These are phyloP conservation scores for Gymnopilus dilepis DNA, from an alignment of 768 basidiomycete genomes.

Conservation along the genomic window DNA sequence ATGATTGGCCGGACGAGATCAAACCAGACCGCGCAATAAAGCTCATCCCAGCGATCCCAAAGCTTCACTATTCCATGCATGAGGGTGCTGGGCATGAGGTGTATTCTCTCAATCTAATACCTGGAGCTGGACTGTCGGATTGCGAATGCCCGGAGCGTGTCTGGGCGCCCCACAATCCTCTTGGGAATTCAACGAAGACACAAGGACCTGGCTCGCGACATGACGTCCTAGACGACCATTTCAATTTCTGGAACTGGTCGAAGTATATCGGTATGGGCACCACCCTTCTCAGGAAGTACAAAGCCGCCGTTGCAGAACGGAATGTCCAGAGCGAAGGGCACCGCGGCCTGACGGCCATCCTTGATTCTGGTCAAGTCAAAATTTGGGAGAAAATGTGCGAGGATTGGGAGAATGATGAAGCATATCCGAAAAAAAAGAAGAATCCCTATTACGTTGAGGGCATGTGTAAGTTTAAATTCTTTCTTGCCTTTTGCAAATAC, in stretches of 20 bases:
- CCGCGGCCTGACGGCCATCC: slow-evolving; percentile 1
- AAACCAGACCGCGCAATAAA: neutral
- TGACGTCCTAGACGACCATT: slow-evolving; percentile 17
- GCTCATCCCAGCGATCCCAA: slow-evolving; percentile 29
- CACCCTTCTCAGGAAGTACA: slow-evolving; percentile 6
- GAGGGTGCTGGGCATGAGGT: too few species aligned
- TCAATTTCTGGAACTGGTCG: slow-evolving; percentile 17
- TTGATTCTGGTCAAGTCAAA: neutral
- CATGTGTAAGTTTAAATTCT: slow-evolving; percentile 5
- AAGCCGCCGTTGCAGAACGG: too few species aligned
- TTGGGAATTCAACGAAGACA: too few species aligned
- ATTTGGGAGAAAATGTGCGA: slow-evolving; percentile 14
- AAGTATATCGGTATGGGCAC: slow-evolving; percentile 13
- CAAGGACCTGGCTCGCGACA: too few species aligned
- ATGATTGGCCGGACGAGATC: neutral
- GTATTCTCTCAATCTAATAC: slow-evolving; percentile 31
- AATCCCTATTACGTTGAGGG: slow-evolving; percentile 16
- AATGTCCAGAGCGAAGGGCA: too few species aligned
- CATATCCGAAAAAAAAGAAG: slow-evolving; percentile 9
- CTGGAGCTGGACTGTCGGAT: slow-evolving; percentile 17
- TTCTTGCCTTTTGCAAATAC: neutral
- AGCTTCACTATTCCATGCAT: slow-evolving; percentile 38
- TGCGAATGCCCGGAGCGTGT: too few species aligned
- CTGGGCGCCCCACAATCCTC: too few species aligned
- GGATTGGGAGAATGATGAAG: slow-evolving; percentile 17